phyloP scores from a whole-genome alignment of 371 early-diverging fungal genomes.

The Rhizomucor pusillus region DNA sequence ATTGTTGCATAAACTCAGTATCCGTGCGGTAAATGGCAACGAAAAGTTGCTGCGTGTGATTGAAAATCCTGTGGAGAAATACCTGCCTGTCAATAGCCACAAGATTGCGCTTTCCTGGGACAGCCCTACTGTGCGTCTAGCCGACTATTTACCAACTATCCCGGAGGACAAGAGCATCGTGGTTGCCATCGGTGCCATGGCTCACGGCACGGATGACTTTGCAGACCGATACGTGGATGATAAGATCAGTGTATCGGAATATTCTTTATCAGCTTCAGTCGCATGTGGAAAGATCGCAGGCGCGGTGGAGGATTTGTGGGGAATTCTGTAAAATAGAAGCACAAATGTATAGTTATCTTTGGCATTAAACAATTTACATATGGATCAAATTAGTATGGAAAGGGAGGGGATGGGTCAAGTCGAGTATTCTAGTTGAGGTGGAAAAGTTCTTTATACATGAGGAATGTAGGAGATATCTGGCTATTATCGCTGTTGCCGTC shows the following conservation, averaged over 20 bases:
- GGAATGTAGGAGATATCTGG: background rate
- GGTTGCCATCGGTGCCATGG: slow-evolving; percentile 95
- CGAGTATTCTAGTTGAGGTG: background rate
- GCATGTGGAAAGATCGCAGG: slow-evolving; percentile 91
- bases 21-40: slow-evolving; percentile 87
- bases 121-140: slow-evolving; percentile 81
- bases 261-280: slow-evolving; percentile 93
- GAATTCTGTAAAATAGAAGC: slow-evolving; percentile 62
- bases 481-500: background rate
- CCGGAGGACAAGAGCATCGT: slow-evolving; percentile 80
- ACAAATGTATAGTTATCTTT: background rate
- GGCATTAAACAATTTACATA: too few relatives aligned
- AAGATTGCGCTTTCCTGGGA: slow-evolving; percentile 94
- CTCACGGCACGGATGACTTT: slow-evolving; percentile 95
- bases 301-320: slow-evolving; percentile 86
- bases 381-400: too few relatives aligned
- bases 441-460: background rate
- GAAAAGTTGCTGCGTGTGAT: slow-evolving; percentile 95
- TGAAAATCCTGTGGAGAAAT: slow-evolving; percentile 94
- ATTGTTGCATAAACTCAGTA: slow-evolving; percentile 94
- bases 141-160: slow-evolving; percentile 77
- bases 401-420: too few relatives aligned
- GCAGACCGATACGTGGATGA: slow-evolving; percentile 94
- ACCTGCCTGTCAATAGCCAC: slow-evolving; percentile 87
- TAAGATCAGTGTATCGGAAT: slow-evolving; percentile 93